Percentiles rank a stretch among this genome's conserved stretches.
Evolutionary conservation across 305 asterid genomes (phyloP).

Genomic region (Stenogyne calaminthoides): DNA sequence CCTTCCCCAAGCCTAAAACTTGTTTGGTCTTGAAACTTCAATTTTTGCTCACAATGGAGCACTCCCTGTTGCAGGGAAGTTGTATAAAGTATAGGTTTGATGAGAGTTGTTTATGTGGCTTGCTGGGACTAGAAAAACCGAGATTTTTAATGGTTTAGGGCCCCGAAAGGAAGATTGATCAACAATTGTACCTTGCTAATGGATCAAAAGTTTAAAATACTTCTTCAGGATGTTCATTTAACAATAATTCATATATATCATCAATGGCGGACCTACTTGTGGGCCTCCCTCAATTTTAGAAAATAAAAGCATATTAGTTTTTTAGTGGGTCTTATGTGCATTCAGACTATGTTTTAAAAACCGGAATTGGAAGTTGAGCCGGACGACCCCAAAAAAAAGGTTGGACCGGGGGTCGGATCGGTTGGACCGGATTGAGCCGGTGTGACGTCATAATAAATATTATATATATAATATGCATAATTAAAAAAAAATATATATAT

Average conservation of each 20-base stretch:
- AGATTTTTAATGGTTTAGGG: not conserved
- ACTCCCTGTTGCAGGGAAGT: not conserved
- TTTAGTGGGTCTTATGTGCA: no score
- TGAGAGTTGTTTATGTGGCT: not conserved
- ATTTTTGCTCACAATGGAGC: not conserved
- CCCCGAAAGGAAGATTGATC: not conserved
- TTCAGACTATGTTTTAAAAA: no score
- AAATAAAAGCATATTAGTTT: no score
- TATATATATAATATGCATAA: no score
- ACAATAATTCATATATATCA: not conserved
- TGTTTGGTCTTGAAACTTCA: not conserved
- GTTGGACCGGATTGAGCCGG: no score
- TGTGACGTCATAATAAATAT: no score
- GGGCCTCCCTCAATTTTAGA: no score
- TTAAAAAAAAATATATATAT: no score
- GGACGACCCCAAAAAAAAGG: no score
- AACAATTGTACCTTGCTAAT: not conserved
- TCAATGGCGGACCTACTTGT: not conserved
- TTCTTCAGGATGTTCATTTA: no score
- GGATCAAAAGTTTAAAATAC: not conserved
- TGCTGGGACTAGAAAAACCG: not conserved
- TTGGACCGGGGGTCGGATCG: no score
- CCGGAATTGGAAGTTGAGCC: no score
- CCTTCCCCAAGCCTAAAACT: not conserved
- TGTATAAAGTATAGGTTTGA: not conserved